Percentiles rank a stretch among this genome's conserved stretches.
These are phyloP conservation scores for Euphrasia arctica DNA, from an alignment of 305 asterid genomes.

Conservation along the genomic window DNA sequence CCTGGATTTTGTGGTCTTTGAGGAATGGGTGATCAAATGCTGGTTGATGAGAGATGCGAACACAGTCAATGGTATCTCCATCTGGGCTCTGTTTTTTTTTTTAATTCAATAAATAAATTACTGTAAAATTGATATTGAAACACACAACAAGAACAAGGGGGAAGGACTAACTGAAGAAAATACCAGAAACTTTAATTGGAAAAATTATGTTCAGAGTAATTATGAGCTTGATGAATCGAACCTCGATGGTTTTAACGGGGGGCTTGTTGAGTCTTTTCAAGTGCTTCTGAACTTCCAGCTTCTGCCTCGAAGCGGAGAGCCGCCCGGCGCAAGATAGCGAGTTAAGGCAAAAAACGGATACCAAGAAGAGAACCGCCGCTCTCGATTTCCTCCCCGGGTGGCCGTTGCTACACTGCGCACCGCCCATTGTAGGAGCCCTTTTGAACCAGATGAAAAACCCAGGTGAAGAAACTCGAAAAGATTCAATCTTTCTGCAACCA, in stretches of 20 bases:
- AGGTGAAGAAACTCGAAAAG: slow-evolving; percentile 7
- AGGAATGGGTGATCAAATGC: slow-evolving; percentile 89
- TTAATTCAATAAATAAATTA: no score
- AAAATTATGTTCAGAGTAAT: background rate
- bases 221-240: background rate
- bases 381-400: slow-evolving; percentile 18
- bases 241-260: background rate
- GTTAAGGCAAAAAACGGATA: slow-evolving; percentile 36
- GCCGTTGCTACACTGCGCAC: no score
- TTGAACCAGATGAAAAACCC: no score
- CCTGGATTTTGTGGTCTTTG: slow-evolving; percentile 94
- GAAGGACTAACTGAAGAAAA: no score
- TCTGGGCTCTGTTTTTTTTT: slow-evolving; percentile 73
- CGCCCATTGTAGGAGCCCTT: background rate
- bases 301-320: slow-evolving; percentile 24
- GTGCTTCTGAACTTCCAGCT: slow-evolving; percentile 3
- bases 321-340: slow-evolving; percentile 49
- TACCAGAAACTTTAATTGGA: background rate
- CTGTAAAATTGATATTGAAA: no score
- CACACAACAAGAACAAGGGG: background rate
- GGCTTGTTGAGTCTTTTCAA: background rate
- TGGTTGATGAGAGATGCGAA: slow-evolving; percentile 69
- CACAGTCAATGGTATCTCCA: slow-evolving; percentile 79
- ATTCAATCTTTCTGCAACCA: slow-evolving; percentile 21
- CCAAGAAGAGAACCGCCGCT: slow-evolving; percentile 30